Evolutionary conservation across 83 land plant genomes (phyloP).

Genomic region (Thuja plicata): DNA sequence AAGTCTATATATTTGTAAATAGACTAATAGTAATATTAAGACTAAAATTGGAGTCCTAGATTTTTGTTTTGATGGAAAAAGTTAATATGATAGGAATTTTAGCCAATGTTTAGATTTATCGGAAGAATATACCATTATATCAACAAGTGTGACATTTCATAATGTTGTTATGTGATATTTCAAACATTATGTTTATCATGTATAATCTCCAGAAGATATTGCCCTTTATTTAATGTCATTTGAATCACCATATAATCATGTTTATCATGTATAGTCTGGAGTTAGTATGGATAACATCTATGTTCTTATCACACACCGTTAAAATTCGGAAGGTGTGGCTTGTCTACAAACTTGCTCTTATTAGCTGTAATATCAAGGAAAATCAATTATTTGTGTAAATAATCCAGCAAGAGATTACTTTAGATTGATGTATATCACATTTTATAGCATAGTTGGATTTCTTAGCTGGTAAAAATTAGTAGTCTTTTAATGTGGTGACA

Average conservation of each 20-base stretch:
- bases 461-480: not conserved
- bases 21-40: not conserved
- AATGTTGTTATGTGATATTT: not conserved
- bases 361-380: not conserved
- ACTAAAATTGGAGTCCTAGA: not conserved
- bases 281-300: not conserved
- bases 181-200: not conserved
- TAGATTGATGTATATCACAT: not conserved
- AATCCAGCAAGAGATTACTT: not conserved
- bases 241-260: not conserved
- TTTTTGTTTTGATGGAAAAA: not conserved
- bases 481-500: not conserved
- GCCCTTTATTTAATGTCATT: not conserved
- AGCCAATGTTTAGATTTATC: not conserved
- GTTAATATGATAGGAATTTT: not conserved
- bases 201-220: not conserved
- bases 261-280: not conserved
- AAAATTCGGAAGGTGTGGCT: not conserved
- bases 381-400: not conserved
- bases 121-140: not conserved
- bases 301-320: not conserved
- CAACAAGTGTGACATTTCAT: not conserved
- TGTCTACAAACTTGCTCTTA: not conserved
- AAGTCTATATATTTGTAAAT: not conserved
- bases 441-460: not conserved